Evolutionary conservation across 2,329 filamentous ascomycete species (phyloP), one percentile per base, ranked within the genome.

Genomic region (Diaporthe humulicola): DNA sequence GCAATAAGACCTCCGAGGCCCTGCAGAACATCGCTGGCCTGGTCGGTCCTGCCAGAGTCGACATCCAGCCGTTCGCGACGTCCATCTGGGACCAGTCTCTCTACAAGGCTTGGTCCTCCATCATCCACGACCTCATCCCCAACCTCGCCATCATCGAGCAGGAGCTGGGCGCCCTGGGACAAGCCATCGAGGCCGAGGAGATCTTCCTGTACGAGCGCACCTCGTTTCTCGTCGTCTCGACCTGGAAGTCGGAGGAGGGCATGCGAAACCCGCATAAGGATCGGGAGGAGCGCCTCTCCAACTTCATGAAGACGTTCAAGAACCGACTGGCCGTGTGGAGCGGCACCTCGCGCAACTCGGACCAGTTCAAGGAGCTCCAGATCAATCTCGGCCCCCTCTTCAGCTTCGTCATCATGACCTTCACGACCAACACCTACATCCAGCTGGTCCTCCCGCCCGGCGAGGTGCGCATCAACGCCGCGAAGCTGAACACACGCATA

Each of bases 271-370:
- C 97, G 1, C 97, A 95, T 76, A 93, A 93, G 69, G 97, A 99
- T 84, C 94, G 97, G 3, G 95, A 98, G 80, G 97, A 99, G 87
- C 93, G 90, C 79, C 94, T 99, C 81, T 97, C 94, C 76, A 98
- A 98, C 83, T 98, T 99, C 81, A 94, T 99, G 85, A 99, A 99
- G 86, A 96, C 96, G 75, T 98, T 98, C 87, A 99, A 98, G 87
- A 96, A 98, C 86, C 91, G 88, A 77, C 90, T 91, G 75, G 92
- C 91, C 73, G 92, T 93, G 79, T 95, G 94, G 83, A 95, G 93
- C 1, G 93, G 93, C 66, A 94, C 93, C 36, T 93, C 94, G n/a
- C 92, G 94, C 71, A 94, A 94, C 77, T 92, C 93, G 6, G 94
- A 95, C 84, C 94, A 95, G 83, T 96, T 96, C 79, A 91, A 92